Base-by-base conservation (phyloP, 2,329 filamentous ascomycete genomes). In the Cordyceps cateniannulata region DNA sequence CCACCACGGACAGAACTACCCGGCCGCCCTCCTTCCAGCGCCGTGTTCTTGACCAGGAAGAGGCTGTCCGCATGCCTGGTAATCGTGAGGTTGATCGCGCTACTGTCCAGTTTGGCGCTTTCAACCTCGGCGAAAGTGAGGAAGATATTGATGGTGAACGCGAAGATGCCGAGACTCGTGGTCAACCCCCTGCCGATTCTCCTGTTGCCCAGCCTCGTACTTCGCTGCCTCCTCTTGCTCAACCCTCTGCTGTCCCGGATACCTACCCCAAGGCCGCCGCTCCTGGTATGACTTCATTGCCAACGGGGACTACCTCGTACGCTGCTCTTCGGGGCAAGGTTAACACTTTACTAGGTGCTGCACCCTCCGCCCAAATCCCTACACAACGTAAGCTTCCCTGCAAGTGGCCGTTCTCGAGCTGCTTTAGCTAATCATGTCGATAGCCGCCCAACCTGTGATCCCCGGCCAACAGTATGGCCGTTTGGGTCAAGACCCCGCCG, bases 61-160 rank as follows among this genome's bases (percentile, higher is more conserved):
- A 99, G 77, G 91, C 95, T 62, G 95, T 99, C 45, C 92, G 96
- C 65, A 97, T 99, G 93, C 95, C 95, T 50, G 92, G 91, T 63
- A 96, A 97, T 78, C 92, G 95, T 67, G 93, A 95, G 58, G 89
- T 99, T 29, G 93, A 98, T 72, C 88, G 92, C 68, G 86, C 93
- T 66, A 90, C 93, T 54, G 92, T 99, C 53, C 93, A 98, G 72
- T 99, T 99, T 73, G 95, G 95, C 65, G 96, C 93, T 73, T 91
- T 99, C 81, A 96, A 89, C 70, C 76, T 99, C 69, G 93, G 90
- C 71, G 92, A 87, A 58, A 84, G 84, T 63, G 89, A 93, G 53
- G 89, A 92, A 59, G 93, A 97, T 69, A 90, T 96, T 64, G 95
- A 98, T 70, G 92, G 93, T 65, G 92, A 97, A 70, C 86, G 93